Percentiles rank a stretch among this genome's conserved stretches.
These are phyloP conservation scores for Diaporthe sp. DNA, from an alignment of 2,329 filamentous ascomycete species.

Conservation along the genomic window DNA sequence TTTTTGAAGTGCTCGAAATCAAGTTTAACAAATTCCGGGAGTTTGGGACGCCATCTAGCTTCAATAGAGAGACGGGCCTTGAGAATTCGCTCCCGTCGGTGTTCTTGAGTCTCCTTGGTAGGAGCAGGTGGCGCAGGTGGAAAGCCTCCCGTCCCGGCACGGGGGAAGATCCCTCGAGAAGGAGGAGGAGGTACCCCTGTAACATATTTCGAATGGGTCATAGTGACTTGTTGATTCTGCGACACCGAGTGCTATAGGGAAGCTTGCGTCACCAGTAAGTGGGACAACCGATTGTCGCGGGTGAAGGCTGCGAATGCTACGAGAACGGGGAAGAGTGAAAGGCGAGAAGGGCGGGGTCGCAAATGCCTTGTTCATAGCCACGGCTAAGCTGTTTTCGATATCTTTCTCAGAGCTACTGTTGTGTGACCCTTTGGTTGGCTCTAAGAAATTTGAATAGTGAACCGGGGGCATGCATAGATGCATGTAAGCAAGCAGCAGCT, in stretches of 20 bases:
- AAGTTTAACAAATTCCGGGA: neutral
- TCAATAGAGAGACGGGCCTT: neutral
- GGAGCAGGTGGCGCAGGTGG: neutral
- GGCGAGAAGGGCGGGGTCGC: neutral
- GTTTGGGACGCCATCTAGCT: slow-evolving; percentile 9
- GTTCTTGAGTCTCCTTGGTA: neutral
- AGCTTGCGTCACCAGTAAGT: neutral
- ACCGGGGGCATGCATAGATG: neutral
- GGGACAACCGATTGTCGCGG: neutral
- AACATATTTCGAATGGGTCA: neutral
- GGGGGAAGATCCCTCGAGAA: neutral
- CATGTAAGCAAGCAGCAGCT: neutral
- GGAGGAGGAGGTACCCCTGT: neutral
- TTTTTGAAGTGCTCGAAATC: slow-evolving; percentile 15
- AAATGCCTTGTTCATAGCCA: neutral
- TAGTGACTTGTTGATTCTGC: neutral
- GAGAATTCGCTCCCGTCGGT: neutral
- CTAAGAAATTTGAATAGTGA: neutral
- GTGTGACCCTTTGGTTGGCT: neutral
- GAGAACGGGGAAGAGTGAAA: neutral
- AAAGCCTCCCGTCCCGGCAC: no score
- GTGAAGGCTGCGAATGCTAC: neutral
- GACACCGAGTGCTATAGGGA: neutral
- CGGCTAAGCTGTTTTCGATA: neutral
- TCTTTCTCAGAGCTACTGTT: neutral